Percentiles rank a stretch among this genome's conserved stretches.
Conservation (phyloP, 768 basidiomycete species). For the Mycena albidolilacea region DNA sequence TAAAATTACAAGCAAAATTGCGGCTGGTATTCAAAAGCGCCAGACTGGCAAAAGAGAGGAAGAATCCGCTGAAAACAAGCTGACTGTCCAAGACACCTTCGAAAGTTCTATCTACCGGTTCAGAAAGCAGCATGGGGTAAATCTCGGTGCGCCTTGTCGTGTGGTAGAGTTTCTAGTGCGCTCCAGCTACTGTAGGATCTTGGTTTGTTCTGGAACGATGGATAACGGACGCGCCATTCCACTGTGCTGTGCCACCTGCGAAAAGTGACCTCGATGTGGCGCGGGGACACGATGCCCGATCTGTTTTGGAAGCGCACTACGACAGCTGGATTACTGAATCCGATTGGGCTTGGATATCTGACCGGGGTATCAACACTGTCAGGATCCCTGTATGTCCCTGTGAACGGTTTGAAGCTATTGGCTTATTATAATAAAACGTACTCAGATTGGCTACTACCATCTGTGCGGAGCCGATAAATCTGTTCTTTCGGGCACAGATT, state of each 20-base stretch:
- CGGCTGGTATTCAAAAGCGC: not conserved
- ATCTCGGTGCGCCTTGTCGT: constrained; percentile 70
- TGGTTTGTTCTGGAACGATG: constrained; percentile 88
- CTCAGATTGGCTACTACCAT: constrained; percentile 83
- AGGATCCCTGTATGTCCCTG: constrained; percentile 65
- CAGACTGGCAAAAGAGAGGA: not conserved
- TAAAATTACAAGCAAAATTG: constrained; percentile 15
- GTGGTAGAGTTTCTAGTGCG: not conserved
- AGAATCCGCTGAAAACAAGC: not conserved
- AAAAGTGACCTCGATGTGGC: constrained; percentile 84
- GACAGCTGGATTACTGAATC: constrained; percentile 76
- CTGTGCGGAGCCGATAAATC: constrained; percentile 71
- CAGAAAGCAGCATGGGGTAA: constrained; percentile 86
- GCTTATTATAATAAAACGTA: not conserved
- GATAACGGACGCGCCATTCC: constrained; percentile 76
- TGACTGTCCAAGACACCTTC: not conserved
- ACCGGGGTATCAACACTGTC: constrained; percentile 72
- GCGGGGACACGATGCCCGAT: constrained; percentile 63
- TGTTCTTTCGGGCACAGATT: constrained; percentile 77
- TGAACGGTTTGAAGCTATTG: not conserved
- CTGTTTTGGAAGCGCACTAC: constrained; percentile 78
- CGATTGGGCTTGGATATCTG: constrained; percentile 76
- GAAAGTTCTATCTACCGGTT: constrained; percentile 59
- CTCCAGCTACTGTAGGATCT: constrained; percentile 60
- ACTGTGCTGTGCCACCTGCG: constrained; percentile 63